Conservation (phyloP, 768 basidiomycete species). For the Porphyrellus cyaneotinctus region DNA sequence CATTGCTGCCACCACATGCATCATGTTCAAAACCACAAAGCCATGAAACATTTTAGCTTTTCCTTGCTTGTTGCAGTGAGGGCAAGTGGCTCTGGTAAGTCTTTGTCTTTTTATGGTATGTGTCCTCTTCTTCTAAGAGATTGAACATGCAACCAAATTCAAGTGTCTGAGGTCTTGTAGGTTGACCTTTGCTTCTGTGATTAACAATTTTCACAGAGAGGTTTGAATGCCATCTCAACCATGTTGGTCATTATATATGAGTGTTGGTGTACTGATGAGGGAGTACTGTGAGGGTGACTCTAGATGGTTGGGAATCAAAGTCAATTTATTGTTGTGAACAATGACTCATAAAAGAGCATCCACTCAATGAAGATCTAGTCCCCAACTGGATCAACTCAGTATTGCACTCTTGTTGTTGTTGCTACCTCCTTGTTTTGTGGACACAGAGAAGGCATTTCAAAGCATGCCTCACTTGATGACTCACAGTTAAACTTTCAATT, state of each 20-base stretch:
- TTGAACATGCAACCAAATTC: conserved; percentile 26
- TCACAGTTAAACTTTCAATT: too few species aligned
- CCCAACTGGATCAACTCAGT: conserved; percentile 35
- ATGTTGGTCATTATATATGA: conserved; percentile 46
- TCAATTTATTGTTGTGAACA: conserved; percentile 15
- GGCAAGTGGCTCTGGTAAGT: too few species aligned
- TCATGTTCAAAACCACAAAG: too few species aligned
- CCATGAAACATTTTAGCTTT: too few species aligned
- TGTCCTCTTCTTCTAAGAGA: conserved; percentile 7
- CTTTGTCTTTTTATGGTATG: too few species aligned
- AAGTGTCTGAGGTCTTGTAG: conserved; percentile 12
- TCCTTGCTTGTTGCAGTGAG: too few species aligned
- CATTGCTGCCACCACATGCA: too few species aligned
- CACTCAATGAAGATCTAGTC: conserved; percentile 7
- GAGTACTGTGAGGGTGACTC: conserved; percentile 27
- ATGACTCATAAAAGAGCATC: too few species aligned
- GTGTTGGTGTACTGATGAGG: conserved; percentile 29
- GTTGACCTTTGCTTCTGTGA: conserved; percentile 15
- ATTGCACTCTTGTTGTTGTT: conserved; percentile 31
- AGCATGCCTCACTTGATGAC: conserved; percentile 18
- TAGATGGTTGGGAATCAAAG: conserved; percentile 47
- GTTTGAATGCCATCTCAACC: conserved; percentile 6
- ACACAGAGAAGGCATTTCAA: conserved; percentile 23
- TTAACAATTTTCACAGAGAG: conserved; percentile 5
- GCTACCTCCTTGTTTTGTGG: conserved; percentile 29